Evolutionary conservation across 2,329 filamentous ascomycete genomes (phyloP), one percentile per base, ranked within the genome.

Genomic region (Cladosporium sp.): DNA sequence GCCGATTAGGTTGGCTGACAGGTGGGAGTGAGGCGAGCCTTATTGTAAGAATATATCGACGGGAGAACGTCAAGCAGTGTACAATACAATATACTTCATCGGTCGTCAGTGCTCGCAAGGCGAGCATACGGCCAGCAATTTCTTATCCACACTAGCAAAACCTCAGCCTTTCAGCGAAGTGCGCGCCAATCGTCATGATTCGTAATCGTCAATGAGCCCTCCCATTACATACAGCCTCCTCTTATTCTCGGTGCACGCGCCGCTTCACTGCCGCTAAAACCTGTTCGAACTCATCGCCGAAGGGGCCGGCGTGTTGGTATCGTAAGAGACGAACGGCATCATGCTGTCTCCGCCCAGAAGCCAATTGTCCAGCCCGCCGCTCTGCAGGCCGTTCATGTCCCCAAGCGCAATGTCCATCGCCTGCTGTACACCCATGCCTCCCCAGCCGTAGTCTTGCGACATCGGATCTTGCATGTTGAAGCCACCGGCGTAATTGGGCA

Each of bases 1-100:
- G 56, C 69, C 73, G 18, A 18, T 74, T 13, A 64, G 71, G 53
- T 56, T 76, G 56, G 51, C 76, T 35, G 10, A 11, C 7, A 43
- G 48, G 16, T 50, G 38, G 38, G 48, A 50, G 13, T 50, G 13
- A 28, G 22, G 22, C 5, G 22, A 7, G 22, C 22, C 5, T 28
- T 28, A 28, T 28, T 28, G 22, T 28, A 28, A 28, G 22, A 28
- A 2, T 28, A 28, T 1, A 5, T 5, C 2, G 22, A 28, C 22
- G 22, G 1, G 22, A 28, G 22, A 28, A 5, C 22, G 22, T 28
- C 22, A 3, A 28, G 22, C 22, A 28, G 7, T 28, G 22, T 28
- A 28, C 22, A 28, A 28, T 28, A 28, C 0, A 28, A 28, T 7
- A 28, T 28, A 28, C 22, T 28, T 28, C 22, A 28, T 28, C 22